A percentile compares a stretch with the other conserved stretches of the same genome.
phyloP scores from a whole-genome alignment of 495 filamentous ascomycete species.

The Aspergillus coremiiformis region DNA sequence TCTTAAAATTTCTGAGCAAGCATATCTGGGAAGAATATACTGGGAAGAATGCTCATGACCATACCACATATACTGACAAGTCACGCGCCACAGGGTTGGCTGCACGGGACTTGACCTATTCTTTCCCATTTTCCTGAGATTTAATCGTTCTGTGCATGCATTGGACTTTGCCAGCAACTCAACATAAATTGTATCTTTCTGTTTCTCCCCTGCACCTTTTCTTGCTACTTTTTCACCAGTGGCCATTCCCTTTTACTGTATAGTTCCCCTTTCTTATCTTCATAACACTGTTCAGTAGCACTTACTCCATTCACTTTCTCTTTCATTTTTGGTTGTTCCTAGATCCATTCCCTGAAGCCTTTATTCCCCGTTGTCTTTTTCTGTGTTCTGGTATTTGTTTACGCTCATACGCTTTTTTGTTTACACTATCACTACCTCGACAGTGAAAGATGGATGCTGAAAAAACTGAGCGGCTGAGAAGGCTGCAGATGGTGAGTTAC shows the following conservation, averaged over 20 bases:
- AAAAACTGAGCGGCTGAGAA: slow-evolving; percentile 15
- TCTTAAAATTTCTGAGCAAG: not conserved
- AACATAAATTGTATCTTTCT: no score
- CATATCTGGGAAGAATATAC: no score
- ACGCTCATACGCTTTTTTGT: not conserved
- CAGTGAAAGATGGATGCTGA: slow-evolving; percentile 3
- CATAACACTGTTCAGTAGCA: not conserved
- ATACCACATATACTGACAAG: not conserved
- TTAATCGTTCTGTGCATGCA: no score
- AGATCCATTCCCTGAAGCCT: not conserved
- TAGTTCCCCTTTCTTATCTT: no score
- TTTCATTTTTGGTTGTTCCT: not conserved
- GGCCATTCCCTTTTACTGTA: no score
- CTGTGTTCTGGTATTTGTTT: not conserved
- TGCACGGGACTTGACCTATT: no score
- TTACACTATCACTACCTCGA: not conserved
- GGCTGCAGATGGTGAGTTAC: slow-evolving; percentile 29
- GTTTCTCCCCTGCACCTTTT: no score
- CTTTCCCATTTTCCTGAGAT: not conserved
- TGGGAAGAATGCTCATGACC: not conserved
- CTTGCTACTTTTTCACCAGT: no score
- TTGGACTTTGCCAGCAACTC: no score
- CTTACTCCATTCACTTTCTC: no score
- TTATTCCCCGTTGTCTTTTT: not conserved
- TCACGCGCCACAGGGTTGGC: no score